Base-by-base conservation (phyloP, 2,329 filamentous ascomycete species). In the Fusarium piperis region DNA sequence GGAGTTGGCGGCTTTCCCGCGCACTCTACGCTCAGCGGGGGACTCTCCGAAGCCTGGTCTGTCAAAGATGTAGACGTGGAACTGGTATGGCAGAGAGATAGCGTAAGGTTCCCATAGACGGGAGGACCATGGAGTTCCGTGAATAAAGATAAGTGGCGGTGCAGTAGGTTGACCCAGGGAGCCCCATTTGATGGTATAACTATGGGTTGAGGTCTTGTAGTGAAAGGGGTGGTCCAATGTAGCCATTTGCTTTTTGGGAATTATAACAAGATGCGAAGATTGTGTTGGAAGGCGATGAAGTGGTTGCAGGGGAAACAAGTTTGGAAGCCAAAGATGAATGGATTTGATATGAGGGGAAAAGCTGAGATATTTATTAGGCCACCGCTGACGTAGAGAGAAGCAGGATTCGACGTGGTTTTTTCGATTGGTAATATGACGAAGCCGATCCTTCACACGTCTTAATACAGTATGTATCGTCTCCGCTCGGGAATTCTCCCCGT, bases 51-150 rank as follows among this genome's bases (percentile, higher is more conserved):
- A 86, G 0, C 84, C 84, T 4, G 83, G 82, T 13, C 83, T 80
- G 62, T 86, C 84, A 63, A 83, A 85, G 13, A 86, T 74, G 64
- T 85, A 82, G 55, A 85, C 79, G 12, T 76, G 77, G 58, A 81
- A 83, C 16, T 78, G 76, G 3, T 72, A 69, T 6, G 80, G 74
- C 1, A 86, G 72, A 3, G 81, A 73, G 32, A 76, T 66, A 1
- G 81, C 82, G 18, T 81, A 78, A 2, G 77, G 74, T 0, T 65
- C 52, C 81, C 83, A 86, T 10, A 85, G 77, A 0, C 64, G 70
- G 2, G 82, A 84, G 2, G 83, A 84, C 83, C 84, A 86, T 0
- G 84, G 84, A 0, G 84, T 86, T 59, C 84, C 84, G 63, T 86
- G 84, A 10, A 86, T 73, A 38, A 86, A 85, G 13, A 86, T 71